Conservation (phyloP, 768 basidiomycete species). For the Naganishia randhawae region DNA sequence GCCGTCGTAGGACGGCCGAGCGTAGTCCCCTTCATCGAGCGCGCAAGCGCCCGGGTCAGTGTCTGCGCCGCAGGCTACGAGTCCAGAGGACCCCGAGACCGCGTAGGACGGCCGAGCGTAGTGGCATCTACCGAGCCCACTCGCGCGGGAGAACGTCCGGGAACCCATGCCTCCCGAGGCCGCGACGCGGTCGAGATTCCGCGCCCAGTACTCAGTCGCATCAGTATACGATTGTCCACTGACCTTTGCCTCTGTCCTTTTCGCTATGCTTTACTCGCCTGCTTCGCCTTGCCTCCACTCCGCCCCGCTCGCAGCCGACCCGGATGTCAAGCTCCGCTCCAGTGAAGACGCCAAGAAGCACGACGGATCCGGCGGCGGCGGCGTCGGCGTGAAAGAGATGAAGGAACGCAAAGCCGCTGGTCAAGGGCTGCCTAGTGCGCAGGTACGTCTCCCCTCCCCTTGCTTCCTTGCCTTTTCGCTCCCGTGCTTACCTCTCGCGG, state of each 20-base stretch:
- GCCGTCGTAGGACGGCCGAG: too few species aligned
- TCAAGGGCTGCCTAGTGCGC: conserved; percentile 43
- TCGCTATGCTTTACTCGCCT: background rate
- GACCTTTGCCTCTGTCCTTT: background rate
- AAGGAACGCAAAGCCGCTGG: conserved; percentile 48
- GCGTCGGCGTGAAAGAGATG: conserved; percentile 49
- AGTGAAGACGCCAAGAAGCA: conserved; percentile 38
- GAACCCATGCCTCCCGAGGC: too few species aligned
- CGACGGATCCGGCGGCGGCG: conserved; percentile 45
- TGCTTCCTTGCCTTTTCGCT: background rate
- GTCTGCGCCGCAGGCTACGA: background rate
- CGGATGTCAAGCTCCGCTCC: conserved; percentile 35
- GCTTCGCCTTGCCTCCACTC: background rate
- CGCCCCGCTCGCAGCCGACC: conserved; percentile 33
- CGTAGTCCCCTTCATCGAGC: too few species aligned
- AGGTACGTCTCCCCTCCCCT: conserved; percentile 33
- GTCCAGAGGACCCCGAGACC: too few species aligned
- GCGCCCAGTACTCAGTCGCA: background rate
- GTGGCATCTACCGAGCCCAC: background rate
- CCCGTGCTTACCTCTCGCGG: too few species aligned
- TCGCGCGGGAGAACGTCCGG: background rate
- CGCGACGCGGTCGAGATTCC: background rate
- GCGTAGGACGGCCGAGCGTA: background rate
- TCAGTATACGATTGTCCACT: too few species aligned
- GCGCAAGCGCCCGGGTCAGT: background rate